Conservation (phyloP, 257 asterid genomes). For the Oldenlandia corymbosa region DNA sequence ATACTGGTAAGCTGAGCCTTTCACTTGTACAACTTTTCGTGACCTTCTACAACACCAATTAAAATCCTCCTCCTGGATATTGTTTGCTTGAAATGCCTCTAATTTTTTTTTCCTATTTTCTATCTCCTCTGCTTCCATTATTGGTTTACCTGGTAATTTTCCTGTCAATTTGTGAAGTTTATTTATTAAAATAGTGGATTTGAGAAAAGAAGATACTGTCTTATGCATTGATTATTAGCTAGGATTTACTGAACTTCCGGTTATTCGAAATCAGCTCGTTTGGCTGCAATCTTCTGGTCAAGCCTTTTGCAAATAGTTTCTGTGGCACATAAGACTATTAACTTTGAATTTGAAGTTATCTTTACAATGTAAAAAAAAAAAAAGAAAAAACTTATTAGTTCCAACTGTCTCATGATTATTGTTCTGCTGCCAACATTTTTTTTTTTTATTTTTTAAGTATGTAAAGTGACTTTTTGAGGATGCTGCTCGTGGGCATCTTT, state of each 20-base stretch:
- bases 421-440: too few species aligned
- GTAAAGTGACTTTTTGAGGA: neutral
- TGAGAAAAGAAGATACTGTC: neutral
- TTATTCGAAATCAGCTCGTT: neutral
- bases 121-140: neutral
- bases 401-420: neutral
- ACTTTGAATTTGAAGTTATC: neutral
- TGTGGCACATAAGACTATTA: neutral
- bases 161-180: neutral
- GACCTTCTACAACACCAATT: neutral
- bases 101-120: neutral
- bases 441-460: neutral
- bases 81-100: neutral
- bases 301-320: neutral
- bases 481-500: neutral
- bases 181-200: neutral
- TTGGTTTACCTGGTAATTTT: neutral
- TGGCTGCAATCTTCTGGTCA: neutral
- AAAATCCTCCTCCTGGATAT: neutral
- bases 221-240: too few species aligned
- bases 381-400: neutral
- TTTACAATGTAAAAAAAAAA: neutral
- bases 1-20: slow-evolving; percentile 49
- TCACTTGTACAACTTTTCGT: neutral
- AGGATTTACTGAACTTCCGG: neutral